phyloP scores from a whole-genome alignment of 345 rosid genomes.

The Corchorus olitorius region DNA sequence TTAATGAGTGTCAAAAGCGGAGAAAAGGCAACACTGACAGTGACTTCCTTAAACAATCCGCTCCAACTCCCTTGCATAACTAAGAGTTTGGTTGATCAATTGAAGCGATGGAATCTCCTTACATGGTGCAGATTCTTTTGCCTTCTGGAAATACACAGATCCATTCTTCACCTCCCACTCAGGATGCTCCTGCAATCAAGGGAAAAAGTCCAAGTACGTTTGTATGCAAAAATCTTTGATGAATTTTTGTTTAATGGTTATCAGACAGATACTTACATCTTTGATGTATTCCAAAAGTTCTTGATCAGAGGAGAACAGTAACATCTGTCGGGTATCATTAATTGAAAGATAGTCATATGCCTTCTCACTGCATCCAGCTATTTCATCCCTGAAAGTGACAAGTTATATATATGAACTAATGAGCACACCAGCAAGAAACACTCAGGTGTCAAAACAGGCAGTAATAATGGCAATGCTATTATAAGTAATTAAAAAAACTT shows the following conservation, averaged over 20 bases:
- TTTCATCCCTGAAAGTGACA: slow-evolving; percentile 68
- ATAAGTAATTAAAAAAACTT: neutral
- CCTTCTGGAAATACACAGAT: slow-evolving; percentile 80
- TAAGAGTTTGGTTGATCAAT: slow-evolving; percentile 95
- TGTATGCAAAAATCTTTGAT: neutral
- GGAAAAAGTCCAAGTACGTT: neutral
- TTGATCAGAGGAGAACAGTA: slow-evolving; percentile 77
- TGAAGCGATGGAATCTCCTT: slow-evolving; percentile 97
- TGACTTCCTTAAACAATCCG: slow-evolving; percentile 70
- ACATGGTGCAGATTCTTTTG: slow-evolving; percentile 83
- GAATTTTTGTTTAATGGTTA: neutral
- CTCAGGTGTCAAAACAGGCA: neutral
- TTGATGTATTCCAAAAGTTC: slow-evolving; percentile 71
- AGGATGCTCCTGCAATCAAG: slow-evolving; percentile 69
- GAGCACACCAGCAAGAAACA: neutral
- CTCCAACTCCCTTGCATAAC: slow-evolving; percentile 97
- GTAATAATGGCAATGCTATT: neutral
- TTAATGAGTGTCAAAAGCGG: neutral
- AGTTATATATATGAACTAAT: slow-evolving; percentile 1
- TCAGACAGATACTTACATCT: slow-evolving; percentile 50
- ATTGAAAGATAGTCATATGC: slow-evolving; percentile 87
- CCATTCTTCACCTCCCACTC: slow-evolving; percentile 94
- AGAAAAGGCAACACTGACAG: neutral
- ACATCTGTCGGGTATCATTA: slow-evolving; percentile 66
- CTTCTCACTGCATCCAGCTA: slow-evolving; percentile 99